Percentiles rank a stretch among this genome's conserved stretches.
These are phyloP conservation scores for Aspergillus cejpii DNA, from an alignment of 2,329 filamentous ascomycete species.

Conservation along the genomic window DNA sequence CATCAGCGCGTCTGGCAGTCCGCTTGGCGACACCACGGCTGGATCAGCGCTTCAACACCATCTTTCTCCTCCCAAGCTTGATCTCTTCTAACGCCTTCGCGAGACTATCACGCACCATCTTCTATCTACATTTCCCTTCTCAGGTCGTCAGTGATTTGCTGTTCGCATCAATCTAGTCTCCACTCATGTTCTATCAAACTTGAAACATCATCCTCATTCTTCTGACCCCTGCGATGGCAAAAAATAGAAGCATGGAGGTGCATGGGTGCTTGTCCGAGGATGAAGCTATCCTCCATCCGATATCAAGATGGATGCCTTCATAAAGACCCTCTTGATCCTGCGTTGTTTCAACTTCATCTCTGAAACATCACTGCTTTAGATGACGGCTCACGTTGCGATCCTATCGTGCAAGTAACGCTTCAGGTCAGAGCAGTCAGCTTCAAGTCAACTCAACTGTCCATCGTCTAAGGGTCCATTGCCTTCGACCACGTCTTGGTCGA, in stretches of 20 bases:
- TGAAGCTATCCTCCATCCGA: conserved; percentile 2
- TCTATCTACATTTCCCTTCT: too few species aligned
- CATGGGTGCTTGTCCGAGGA: conserved; percentile 8
- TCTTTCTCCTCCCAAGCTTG: too few species aligned
- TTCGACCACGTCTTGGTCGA: background rate
- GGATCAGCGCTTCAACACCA: too few species aligned
- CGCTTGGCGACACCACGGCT: too few species aligned
- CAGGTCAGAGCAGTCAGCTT: background rate
- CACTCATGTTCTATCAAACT: too few species aligned
- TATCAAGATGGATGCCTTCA: conserved; percentile 8
- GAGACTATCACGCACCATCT: too few species aligned
- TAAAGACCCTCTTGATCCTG: conserved; percentile 10
- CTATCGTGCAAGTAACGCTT: background rate
- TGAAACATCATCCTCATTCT: background rate
- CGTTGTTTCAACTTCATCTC: conserved; percentile 6
- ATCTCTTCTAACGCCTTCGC: too few species aligned
- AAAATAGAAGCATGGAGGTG: conserved; percentile 13
- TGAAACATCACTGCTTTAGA: conserved; percentile 2
- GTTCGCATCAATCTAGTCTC: too few species aligned
- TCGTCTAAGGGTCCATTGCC: background rate
- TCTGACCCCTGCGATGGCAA: background rate
- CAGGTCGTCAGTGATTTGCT: too few species aligned
- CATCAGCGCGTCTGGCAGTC: too few species aligned
- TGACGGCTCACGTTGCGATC: conserved; percentile 8
- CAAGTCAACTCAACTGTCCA: background rate